Evolutionary conservation across 345 rosid species (phyloP).

Genomic region (Mercurialis annua): DNA sequence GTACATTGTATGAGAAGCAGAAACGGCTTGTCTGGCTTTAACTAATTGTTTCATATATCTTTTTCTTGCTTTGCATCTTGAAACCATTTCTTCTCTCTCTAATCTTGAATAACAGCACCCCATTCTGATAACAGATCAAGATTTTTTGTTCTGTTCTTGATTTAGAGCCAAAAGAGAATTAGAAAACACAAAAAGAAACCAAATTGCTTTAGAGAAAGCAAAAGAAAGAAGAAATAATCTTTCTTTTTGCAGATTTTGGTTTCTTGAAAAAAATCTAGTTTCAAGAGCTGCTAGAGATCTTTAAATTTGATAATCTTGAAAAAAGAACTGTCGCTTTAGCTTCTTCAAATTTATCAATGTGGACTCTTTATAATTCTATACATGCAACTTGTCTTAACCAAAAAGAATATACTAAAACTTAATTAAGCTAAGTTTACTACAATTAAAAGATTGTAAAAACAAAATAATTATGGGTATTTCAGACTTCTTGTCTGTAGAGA

Average conservation of each 20-base stretch:
- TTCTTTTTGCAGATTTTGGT: background rate
- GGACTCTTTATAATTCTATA: background rate
- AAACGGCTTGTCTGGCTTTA: constrained; percentile 69
- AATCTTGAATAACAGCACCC: constrained; percentile 82
- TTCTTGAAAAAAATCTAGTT: background rate
- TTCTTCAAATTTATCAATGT: background rate
- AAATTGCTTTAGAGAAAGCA: background rate
- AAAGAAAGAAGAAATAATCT: background rate
- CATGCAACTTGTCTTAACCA: background rate
- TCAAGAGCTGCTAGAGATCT: background rate
- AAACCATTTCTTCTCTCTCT: constrained; percentile 77
- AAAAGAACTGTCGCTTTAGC: constrained; percentile 21
- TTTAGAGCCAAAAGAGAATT: background rate
- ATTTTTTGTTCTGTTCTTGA: background rate
- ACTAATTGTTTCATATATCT: constrained; percentile 80
- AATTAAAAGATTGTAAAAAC: background rate
- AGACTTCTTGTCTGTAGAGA: background rate
- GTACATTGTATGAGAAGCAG: constrained; percentile 85
- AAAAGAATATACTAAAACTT: background rate
- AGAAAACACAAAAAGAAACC: background rate
- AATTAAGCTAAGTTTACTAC: too few relatives aligned
- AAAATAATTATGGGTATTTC: background rate
- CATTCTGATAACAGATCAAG: constrained; percentile 40
- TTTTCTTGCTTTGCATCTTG: constrained; percentile 88
- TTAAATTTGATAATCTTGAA: constrained; percentile 15